Conservation (phyloP, 345 rosid genomes). For the Clarkia xantiana region DNA sequence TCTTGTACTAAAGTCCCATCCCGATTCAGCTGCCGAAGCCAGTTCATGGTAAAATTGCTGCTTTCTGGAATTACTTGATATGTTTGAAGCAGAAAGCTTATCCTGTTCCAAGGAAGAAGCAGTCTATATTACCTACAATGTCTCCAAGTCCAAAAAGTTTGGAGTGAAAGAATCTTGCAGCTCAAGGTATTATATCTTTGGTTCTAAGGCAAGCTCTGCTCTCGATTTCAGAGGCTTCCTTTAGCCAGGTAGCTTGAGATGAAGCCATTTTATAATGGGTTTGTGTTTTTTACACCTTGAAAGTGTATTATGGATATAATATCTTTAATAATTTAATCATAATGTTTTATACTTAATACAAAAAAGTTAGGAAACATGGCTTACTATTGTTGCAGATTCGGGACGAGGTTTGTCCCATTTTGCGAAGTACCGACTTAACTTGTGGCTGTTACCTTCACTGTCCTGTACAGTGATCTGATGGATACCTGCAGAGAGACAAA, state of each 20-base stretch:
- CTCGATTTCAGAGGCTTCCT: no score
- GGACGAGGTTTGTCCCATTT: slow-evolving; percentile 90
- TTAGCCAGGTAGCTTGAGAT: no score
- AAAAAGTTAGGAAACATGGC: slow-evolving; percentile 12
- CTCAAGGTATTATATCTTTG: no score
- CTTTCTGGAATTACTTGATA: slow-evolving; percentile 25
- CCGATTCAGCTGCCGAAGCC: slow-evolving; percentile 87
- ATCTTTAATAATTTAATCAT: not conserved
- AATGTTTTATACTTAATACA: no score
- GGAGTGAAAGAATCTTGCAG: no score
- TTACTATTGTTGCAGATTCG: slow-evolving; percentile 43
- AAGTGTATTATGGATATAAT: no score
- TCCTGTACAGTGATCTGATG: slow-evolving; percentile 53
- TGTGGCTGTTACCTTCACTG: slow-evolving; percentile 27
- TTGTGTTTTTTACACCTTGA: no score
- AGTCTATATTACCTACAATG: not conserved
- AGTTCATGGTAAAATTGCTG: slow-evolving; percentile 49
- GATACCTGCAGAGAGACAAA: slow-evolving; percentile 25
- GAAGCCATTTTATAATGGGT: no score
- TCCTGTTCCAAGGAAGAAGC: slow-evolving; percentile 33
- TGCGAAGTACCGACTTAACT: slow-evolving; percentile 67
- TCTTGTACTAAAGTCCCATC: slow-evolving; percentile 82
- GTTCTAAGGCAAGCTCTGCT: no score
- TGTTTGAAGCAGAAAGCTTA: slow-evolving; percentile 39
- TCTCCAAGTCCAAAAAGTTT: not conserved